Evolutionary conservation across 768 basidiomycete genomes (phyloP), one percentile per base, ranked within the genome.

Genomic region (Boletellus ananas): DNA sequence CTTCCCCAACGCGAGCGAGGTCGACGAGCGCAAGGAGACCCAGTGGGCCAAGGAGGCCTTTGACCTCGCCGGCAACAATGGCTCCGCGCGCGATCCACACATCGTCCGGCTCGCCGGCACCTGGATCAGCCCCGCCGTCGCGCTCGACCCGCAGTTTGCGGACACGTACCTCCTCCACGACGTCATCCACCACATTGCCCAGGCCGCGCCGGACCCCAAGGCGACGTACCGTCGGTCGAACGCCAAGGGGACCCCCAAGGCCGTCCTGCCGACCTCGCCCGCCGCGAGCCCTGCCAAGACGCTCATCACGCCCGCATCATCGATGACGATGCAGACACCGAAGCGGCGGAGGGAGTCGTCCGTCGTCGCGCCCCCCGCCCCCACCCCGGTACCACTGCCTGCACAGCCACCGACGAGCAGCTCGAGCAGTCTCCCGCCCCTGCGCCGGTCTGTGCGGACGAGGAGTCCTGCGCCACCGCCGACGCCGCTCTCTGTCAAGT

Each of bases 41-140:
- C 77, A 80, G 36, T 95, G 90, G 90, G 85, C 94, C 51, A 88
- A 86, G 62, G 81, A 84, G 17, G 79, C 72, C 59, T 89, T 79
- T 69, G 90, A 95, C 64, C 78, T 85, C 49, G 54, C 77, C 3
- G 85, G 86, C 18, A 87, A 89, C 61, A 95, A 95, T 65, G 81
- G 87, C 49, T 79, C 84, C 11, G 71, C 77, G 3, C 79, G 79
- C 49, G 83, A 84, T 27, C 68, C 75, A 8, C 58, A 65, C 43
- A 75, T 82, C 61, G 80, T 87, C 46, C 80, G 92, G 55, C 83
- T 97, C 48, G 94, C 94, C 3, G 94, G 94, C 13, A 87, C 84
- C 27, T 97, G 94, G 94, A 83, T 91, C 52, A 75, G 77, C 49
- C 74, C 84, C 27, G 62, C 77, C 6, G 65, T 84, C 9, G 94